Conservation (phyloP, 495 filamentous ascomycete genomes). For the Talaromyces proteolyticus region DNA sequence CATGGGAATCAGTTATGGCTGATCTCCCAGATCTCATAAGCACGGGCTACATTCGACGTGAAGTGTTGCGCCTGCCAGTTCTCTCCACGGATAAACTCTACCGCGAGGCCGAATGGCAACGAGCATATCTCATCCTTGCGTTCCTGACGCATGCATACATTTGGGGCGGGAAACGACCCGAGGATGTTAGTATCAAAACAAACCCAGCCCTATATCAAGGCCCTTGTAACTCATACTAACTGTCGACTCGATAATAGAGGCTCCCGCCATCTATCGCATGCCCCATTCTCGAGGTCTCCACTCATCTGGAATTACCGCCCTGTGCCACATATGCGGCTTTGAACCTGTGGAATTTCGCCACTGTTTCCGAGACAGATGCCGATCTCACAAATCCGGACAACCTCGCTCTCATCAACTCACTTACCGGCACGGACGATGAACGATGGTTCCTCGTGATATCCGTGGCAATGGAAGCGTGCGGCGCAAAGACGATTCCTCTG, state of each 20-base stretch:
- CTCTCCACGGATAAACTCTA: conserved; percentile 65
- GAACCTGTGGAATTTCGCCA: conserved; percentile 83
- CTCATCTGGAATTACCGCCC: conserved; percentile 76
- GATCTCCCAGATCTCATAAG: conserved; percentile 76
- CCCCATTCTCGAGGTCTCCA: conserved; percentile 73
- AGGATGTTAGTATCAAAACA: conserved; percentile 55
- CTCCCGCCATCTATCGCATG: conserved; percentile 76
- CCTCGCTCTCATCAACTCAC: conserved; percentile 72
- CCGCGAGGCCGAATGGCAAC: conserved; percentile 80
- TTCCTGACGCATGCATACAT: conserved; percentile 91
- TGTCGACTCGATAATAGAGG: conserved; percentile 38
- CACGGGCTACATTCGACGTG: conserved; percentile 63
- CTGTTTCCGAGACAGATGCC: conserved; percentile 50
- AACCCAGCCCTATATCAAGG: not conserved
- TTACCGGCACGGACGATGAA: conserved; percentile 90
- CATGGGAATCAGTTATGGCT: conserved; percentile 75
- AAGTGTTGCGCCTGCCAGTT: conserved; percentile 71
- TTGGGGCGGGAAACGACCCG: conserved; percentile 83
- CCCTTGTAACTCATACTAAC: not conserved
- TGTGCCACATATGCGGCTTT: conserved; percentile 92
- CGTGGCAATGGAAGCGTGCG: conserved; percentile 89
- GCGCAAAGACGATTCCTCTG: conserved; percentile 71
- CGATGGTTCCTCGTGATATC: conserved; percentile 97
- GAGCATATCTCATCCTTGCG: conserved; percentile 79
- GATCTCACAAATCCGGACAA: conserved; percentile 54